phyloP scores from a whole-genome alignment of 2,329 filamentous ascomycete genomes.

The Colletotrichum sp. region DNA sequence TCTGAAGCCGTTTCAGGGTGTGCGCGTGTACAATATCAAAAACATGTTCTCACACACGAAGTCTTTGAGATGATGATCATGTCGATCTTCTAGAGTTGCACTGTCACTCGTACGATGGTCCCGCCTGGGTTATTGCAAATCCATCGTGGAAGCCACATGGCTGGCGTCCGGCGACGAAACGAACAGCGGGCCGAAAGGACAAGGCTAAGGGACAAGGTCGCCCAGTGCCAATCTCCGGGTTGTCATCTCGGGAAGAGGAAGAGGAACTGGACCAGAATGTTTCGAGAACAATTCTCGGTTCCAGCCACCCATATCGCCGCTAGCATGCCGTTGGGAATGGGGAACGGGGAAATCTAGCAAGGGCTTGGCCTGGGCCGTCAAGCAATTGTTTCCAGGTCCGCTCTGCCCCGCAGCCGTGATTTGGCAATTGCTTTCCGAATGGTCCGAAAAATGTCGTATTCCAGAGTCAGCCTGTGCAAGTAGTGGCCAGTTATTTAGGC shows the following conservation, averaged over 20 bases:
- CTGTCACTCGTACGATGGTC: background rate
- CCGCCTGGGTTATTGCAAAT: background rate
- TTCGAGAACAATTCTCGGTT: constrained; percentile 8
- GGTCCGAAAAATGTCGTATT: background rate
- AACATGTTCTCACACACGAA: background rate
- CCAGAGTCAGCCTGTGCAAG: background rate
- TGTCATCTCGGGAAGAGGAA: constrained; percentile 4
- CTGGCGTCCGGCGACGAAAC: background rate
- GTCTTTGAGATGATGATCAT: background rate
- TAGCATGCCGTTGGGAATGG: background rate
- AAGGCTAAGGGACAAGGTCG: background rate
- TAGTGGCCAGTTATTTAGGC: background rate
- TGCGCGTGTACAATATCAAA: constrained; percentile 1
- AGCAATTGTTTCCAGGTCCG: background rate
- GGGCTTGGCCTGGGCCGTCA: background rate
- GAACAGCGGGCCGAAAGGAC: background rate
- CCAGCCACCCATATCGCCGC: background rate
- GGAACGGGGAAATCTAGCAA: background rate
- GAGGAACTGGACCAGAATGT: constrained; percentile 8
- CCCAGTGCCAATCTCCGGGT: constrained; percentile 9
- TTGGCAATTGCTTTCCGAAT: background rate
- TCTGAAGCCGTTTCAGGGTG: background rate
- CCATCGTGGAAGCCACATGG: background rate
- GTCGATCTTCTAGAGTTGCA: background rate
- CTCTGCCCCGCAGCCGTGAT: background rate